Base-by-base conservation (phyloP, 257 asterid genomes). In the Nicotiana obtusifolia region DNA sequence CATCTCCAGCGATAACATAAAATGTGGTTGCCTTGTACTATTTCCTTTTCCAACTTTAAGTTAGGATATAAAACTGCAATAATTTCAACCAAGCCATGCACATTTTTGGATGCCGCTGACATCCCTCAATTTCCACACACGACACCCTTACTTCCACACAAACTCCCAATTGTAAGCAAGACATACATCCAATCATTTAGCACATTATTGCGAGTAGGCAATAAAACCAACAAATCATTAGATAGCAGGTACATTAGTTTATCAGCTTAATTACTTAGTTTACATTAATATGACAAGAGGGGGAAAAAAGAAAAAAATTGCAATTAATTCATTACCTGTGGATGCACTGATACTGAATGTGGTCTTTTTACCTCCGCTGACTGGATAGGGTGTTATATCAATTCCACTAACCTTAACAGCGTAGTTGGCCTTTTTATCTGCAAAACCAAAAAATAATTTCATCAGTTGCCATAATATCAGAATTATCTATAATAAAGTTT, bases 361-460 rank as follows among this genome's bases (percentile, higher is more conserved):
- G 49, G 99, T 88, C 9, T 82, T 62, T 84, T 86, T 84, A 85
- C 91, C 90, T 68, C 87, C 89, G 41, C 84, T 47, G 28, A 94
- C 87, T 6, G 99, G 98, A 86, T 83, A 92, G 7, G 99, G 99
- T 16, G 87, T 44, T 20, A 95, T 92, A 3, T 92, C 96, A 16
- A 94, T 86, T 4, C 85, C 88, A 76, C 82, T 87, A 80, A 95
- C 96, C 86, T 91, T 87, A 59, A 95, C 99, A 80, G 87, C 83
- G 78, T 95, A 92, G 26, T 84, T 44, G 24, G 84, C 82, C 90
- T 86, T 91, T 78, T 82, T 88, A 81, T 77, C 97, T 95, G 93
- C 89, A 88, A 77, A 80, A 2, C 10, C 13, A 33, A 59, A 33
- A 78, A 78, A 24, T 8, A 64, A 41, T 4, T 28, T 56, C 65